phyloP scores from a whole-genome alignment of 345 rosid species.

The Cardamine chenopodiifolia region DNA sequence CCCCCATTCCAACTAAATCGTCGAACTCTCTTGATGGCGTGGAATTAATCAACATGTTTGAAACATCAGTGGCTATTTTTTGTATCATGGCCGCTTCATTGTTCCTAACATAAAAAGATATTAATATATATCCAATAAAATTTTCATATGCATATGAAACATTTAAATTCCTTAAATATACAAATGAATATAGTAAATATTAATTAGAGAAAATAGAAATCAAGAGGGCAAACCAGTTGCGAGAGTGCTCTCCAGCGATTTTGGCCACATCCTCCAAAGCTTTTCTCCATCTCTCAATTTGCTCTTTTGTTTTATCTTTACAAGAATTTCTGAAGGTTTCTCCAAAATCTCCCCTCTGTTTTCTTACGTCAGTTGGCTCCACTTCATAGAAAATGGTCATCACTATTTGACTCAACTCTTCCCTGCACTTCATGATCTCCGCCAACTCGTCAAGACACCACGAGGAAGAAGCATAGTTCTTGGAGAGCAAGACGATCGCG shows the following conservation, averaged over 20 bases:
- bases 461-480: no score
- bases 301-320: no score
- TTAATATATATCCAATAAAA: background rate
- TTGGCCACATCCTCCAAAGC: no score
- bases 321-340: no score
- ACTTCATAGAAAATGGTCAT: background rate
- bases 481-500: no score
- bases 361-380: no score
- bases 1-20: background rate
- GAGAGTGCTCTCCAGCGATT: no score
- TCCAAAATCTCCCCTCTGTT: no score
- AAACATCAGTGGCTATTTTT: background rate
- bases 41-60: background rate
- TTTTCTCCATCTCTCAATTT: no score
- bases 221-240: background rate
- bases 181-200: background rate
- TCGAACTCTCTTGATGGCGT: background rate
- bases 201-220: background rate
- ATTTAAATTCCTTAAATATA: background rate
- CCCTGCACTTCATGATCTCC: background rate
- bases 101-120: background rate
- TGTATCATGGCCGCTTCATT: background rate
- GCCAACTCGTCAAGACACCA: no score
- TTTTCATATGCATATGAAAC: background rate
- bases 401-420: background rate